Conservation (phyloP, 768 basidiomycete species). For the Rubroboletus satanas region DNA sequence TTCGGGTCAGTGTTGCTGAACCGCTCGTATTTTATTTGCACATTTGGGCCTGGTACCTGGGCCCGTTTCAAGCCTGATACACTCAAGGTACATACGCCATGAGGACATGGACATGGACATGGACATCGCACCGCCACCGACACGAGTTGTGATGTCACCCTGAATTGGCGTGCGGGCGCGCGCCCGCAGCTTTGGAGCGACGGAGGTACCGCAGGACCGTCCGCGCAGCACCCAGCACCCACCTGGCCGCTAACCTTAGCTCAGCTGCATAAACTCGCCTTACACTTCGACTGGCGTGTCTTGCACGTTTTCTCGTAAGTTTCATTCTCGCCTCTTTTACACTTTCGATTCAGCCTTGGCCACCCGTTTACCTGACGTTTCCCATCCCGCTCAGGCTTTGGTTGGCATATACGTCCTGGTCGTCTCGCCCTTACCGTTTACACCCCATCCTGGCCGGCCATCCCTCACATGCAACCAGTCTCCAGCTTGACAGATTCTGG, state of each 20-base stretch:
- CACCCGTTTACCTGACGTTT: slow-evolving; percentile 40
- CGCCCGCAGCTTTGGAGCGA: slow-evolving; percentile 13
- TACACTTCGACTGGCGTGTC: slow-evolving; percentile 27
- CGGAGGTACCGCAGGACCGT: slow-evolving; percentile 3
- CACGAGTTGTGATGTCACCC: slow-evolving; percentile 30
- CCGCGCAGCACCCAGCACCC: slow-evolving; percentile 12
- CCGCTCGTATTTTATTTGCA: not conserved
- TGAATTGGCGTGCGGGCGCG: slow-evolving; percentile 9
- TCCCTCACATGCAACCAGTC: slow-evolving; percentile 31
- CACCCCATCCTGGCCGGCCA: slow-evolving; percentile 23
- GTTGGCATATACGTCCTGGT: slow-evolving; percentile 24
- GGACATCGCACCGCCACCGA: slow-evolving; percentile 20
- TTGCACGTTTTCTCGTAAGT: slow-evolving; percentile 32
- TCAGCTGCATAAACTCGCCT: slow-evolving; percentile 6
- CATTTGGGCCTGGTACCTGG: slow-evolving; percentile 6
- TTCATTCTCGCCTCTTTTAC: slow-evolving; percentile 25
- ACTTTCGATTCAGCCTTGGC: slow-evolving; percentile 28
- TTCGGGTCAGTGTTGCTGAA: not conserved
- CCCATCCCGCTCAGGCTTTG: slow-evolving; percentile 29
- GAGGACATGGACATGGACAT: slow-evolving; percentile 1
- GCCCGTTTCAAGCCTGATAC: not conserved
- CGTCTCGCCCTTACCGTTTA: slow-evolving; percentile 20
- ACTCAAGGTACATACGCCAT: not conserved
- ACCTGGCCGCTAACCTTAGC: slow-evolving; percentile 8
- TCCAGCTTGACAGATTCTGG: slow-evolving; percentile 39